Evolutionary conservation across 441 rosid species (phyloP), one percentile per base, ranked within the genome.

Genomic region (Adansonia grandidieri): DNA sequence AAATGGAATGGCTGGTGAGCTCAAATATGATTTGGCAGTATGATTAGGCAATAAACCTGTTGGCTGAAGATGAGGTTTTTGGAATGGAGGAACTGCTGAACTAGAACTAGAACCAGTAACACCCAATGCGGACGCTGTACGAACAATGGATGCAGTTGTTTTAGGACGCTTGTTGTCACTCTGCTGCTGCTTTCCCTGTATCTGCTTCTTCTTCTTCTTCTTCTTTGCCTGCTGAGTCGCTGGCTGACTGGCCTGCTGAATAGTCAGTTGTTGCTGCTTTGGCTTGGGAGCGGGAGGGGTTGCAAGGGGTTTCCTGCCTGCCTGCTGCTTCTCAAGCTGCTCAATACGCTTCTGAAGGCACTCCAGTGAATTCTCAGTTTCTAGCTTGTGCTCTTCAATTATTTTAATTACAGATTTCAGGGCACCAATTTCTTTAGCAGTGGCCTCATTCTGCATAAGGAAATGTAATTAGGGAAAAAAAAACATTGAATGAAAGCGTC

Each of bases 271-370:
- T 78, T 74, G 85, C 76, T 56, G 82, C 22, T 69, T 82, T 73
- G 86, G 80, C 79, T 78, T 79, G 74, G 83, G 75, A 44, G 80
- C 81, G 70, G 86, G 48, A 77, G 87, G 64, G 6, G 79, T 54
- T 17, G 81, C 58, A 48, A 78, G 53, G 37, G 81, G 81, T 84
- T 84, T 90, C 80, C 82, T 85, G 74, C 77, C 76, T 58, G 85
- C 85, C 83, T 84, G 89, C 84, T 82, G 86, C 80, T 87, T 86
- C 81, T 89, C 93, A 68, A 94, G 85, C 79, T 77, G 84, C 76
- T 75, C 80, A 28, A 90, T 73, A 50, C 88, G 87, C 66, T 84
- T 87, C 83, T 83, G 82, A 32, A 90, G 89, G 15, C 67, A 77
- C 78, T 71, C 78, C 22, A 15, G 77, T 3, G 85, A 86, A 73